Conservation (phyloP, 352 stramenopile species). For the Globisporangium camurandrum region DNA sequence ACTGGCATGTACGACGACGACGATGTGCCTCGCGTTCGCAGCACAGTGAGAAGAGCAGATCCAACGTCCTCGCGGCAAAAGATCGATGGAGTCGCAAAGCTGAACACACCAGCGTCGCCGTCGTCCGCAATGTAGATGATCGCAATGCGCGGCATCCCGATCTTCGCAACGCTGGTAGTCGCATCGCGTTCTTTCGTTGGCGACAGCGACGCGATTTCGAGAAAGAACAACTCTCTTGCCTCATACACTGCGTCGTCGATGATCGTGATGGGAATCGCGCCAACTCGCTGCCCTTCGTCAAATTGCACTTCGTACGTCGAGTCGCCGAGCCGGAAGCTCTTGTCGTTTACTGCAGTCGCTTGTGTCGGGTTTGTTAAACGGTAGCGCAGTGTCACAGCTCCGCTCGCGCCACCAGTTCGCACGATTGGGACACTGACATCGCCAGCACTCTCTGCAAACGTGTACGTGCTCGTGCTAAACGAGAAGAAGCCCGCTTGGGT, state of each 20-base stretch:
- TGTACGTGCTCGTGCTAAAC: slow-evolving; percentile 45
- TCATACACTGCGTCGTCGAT: slow-evolving; percentile 60
- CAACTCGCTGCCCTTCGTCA: slow-evolving; percentile 34
- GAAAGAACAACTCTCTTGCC: slow-evolving; percentile 56
- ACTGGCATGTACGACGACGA: slow-evolving; percentile 57
- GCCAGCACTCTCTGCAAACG: slow-evolving; percentile 37
- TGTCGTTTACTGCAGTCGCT: slow-evolving; percentile 49
- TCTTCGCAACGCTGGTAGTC: slow-evolving; percentile 23
- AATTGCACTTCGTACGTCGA: slow-evolving; percentile 37
- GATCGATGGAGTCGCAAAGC: slow-evolving; percentile 39
- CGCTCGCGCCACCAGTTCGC: slow-evolving; percentile 31
- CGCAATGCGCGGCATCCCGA: slow-evolving; percentile 20
- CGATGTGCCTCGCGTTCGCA: slow-evolving; percentile 37
- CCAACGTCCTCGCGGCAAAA: slow-evolving; percentile 65
- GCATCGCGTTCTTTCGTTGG: slow-evolving; percentile 26
- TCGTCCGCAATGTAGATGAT: slow-evolving; percentile 53
- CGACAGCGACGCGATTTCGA: slow-evolving; percentile 31
- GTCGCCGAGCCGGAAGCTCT: slow-evolving; percentile 46
- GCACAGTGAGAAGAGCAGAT: slow-evolving; percentile 44
- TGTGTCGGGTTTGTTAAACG: slow-evolving; percentile 29
- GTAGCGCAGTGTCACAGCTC: slow-evolving; percentile 33
- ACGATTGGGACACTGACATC: slow-evolving; percentile 41
- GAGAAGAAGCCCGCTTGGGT: slow-evolving; percentile 40
- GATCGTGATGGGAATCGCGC: slow-evolving; percentile 35
- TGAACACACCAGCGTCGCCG: slow-evolving; percentile 52